Evolutionary conservation across 495 filamentous ascomycete genomes (phyloP), one percentile per base, ranked within the genome.

Genomic region (Hamigera avellanea): DNA sequence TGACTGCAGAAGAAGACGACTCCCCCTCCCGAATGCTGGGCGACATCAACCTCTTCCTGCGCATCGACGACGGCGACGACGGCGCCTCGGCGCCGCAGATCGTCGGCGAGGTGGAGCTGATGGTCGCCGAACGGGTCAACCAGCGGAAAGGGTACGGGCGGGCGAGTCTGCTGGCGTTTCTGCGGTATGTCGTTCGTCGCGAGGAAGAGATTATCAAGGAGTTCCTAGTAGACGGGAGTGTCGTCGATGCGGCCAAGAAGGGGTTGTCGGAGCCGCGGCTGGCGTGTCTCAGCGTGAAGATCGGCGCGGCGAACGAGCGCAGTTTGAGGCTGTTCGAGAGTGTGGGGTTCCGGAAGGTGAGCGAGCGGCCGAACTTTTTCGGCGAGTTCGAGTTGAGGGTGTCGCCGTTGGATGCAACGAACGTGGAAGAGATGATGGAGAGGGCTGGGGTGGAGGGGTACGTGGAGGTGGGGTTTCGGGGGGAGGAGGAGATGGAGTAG

Each of bases 21-120:
- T 41, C 53, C 0, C 55, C 71, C 0, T 50, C 53, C 1, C 52
- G 51, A 2, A 93, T 93, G 83, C 47, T 91, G 9, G 87, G 87
- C 3, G 87, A 95, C 45, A 72, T 93, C 26, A 95, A 95, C 46
- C 63, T 94, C 1, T 94, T 95, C 52, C 66, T 94, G 3, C 71
- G 67, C 14, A 32, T 68, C 6, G 67, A 72, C 13, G 57, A 68
- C n/a, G 56, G 50, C 12, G 64, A 62, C 1, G 57, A 70, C 0
- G 52, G 46, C 5, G 56, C 68, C 17, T 51, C 52, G 3, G 62
- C 60, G 8, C 50, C 49, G 0, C 40, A 54, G 6, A 55, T 76
- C 26, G 52, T 80, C 14, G 87, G 83, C 14, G 87, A 94, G 42
- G 53, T 95, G 28, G 86, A 93, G 60, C 70, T 95, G 40, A 95